Percentiles rank a stretch among this genome's conserved stretches.
These are phyloP conservation scores for Priceomyces fermenticarens DNA, from an alignment of 805 yeast species.

Conservation along the genomic window DNA sequence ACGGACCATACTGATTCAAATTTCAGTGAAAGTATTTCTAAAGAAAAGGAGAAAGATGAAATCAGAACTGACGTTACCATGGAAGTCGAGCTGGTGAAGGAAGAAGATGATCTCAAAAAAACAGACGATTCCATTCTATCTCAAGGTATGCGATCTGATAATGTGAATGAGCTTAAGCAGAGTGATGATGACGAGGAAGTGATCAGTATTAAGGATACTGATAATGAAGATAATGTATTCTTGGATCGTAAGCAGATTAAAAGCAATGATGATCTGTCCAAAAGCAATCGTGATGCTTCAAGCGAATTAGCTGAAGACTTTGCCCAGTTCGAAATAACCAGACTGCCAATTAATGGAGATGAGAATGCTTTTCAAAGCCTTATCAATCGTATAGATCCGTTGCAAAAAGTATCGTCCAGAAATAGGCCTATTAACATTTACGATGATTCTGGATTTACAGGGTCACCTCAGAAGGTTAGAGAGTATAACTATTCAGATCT, in stretches of 20 bases:
- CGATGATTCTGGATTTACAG: constrained; percentile 29
- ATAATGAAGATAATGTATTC: constrained; percentile 5
- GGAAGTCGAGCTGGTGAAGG: not conserved
- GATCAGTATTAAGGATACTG: not conserved
- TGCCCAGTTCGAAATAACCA: constrained; percentile 28
- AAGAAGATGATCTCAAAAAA: not conserved
- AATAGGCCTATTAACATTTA: constrained; percentile 37
- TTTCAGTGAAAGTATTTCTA: too few species aligned
- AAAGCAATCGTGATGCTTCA: constrained; percentile 12
- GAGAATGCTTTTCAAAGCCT: constrained; percentile 27
- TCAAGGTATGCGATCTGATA: not conserved
- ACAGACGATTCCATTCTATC: not conserved
- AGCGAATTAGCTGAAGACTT: constrained; percentile 23
- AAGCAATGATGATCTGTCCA: constrained; percentile 6
- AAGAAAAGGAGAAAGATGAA: too few species aligned
- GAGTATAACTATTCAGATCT: constrained; percentile 31
- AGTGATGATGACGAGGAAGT: not conserved
- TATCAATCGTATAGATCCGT: constrained; percentile 42
- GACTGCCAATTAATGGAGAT: constrained; percentile 4
- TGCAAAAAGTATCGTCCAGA: constrained; percentile 29
- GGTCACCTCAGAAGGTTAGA: constrained; percentile 34
- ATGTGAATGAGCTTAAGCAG: not conserved
- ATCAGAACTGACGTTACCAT: too few species aligned
- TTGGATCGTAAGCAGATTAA: constrained; percentile 1
- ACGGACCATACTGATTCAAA: too few species aligned